Percentiles rank a stretch among this genome's conserved stretches.
These are phyloP conservation scores for Neopestalotiopsis sp. DNA, from an alignment of 2,329 filamentous ascomycete species.

Conservation along the genomic window DNA sequence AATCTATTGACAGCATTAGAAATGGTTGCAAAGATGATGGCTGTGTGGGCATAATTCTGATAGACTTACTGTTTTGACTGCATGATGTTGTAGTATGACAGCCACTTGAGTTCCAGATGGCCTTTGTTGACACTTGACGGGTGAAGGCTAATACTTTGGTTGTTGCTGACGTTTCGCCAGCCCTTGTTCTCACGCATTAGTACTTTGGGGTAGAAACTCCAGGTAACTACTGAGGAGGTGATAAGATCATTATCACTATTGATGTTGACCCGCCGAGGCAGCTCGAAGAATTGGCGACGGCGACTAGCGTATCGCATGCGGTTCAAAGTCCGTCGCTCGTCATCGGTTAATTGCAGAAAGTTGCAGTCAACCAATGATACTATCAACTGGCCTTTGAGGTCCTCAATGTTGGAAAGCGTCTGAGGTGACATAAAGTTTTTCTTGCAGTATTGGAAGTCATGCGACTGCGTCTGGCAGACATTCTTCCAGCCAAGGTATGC, in stretches of 20 bases:
- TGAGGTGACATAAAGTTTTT: conserved; percentile 94
- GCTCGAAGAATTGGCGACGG: conserved; percentile 78
- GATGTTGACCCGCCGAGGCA: conserved; percentile 75
- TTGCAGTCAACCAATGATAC: conserved; percentile 85
- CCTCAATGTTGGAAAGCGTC: conserved; percentile 89
- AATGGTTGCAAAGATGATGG: conserved; percentile 17
- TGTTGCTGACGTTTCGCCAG: conserved; percentile 90
- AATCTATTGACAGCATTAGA: conserved; percentile 49
- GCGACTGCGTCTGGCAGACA: conserved; percentile 73
- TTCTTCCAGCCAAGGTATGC: conserved; percentile 90
- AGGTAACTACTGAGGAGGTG: conserved; percentile 82
- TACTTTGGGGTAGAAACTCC: conserved; percentile 95
- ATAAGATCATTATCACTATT: conserved; percentile 83
- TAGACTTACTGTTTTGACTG: conserved; percentile 76
- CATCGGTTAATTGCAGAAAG: conserved; percentile 75
- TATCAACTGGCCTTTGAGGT: conserved; percentile 90
- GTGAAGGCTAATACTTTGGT: conserved; percentile 86
- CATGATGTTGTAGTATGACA: conserved; percentile 98
- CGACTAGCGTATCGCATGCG: conserved; percentile 70
- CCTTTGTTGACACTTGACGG: conserved; percentile 88
- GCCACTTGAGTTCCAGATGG: conserved; percentile 71
- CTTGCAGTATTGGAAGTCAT: conserved; percentile 88
- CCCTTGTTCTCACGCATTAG: conserved; percentile 82
- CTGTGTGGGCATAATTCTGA: no score
- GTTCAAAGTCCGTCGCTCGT: conserved; percentile 73